A percentile compares a stretch with the other conserved stretches of the same genome.
phyloP scores from a whole-genome alignment of 2,329 filamentous ascomycete genomes.

The Alternaria panax region DNA sequence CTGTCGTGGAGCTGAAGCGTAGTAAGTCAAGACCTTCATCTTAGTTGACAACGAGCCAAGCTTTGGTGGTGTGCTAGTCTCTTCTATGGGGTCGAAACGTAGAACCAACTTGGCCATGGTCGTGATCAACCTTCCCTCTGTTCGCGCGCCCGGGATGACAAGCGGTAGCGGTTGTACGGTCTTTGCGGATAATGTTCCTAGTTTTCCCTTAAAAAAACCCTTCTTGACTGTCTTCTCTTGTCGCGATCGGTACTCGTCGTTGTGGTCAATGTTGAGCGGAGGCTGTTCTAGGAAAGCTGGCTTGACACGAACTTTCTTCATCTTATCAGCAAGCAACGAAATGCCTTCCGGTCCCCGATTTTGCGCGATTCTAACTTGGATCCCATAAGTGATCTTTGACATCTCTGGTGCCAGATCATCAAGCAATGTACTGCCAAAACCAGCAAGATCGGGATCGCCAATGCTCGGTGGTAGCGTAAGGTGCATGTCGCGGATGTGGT shows the following conservation, averaged over 20 bases:
- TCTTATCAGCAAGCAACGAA: conserved; percentile 58
- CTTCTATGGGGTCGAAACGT: conserved; percentile 66
- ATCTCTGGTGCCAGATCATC: conserved; percentile 71
- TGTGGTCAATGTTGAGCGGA: conserved; percentile 60
- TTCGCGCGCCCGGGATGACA: conserved; percentile 55
- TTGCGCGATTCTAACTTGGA: conserved; percentile 59
- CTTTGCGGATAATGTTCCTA: conserved; percentile 65
- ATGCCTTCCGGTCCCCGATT: conserved; percentile 49
- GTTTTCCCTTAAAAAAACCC: conserved; percentile 65
- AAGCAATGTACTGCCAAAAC: conserved; percentile 58
- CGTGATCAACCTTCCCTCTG: conserved; percentile 54
- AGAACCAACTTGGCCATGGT: conserved; percentile 65
- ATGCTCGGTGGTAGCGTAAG: conserved; percentile 67
- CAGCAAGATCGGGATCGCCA: conserved; percentile 64
- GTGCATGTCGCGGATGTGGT: conserved; percentile 63
- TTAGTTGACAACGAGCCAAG: conserved; percentile 62
- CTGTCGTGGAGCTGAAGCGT: conserved; percentile 59
- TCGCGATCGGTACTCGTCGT: conserved; percentile 61
- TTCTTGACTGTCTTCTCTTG: conserved; percentile 68
- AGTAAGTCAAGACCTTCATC: conserved; percentile 66
- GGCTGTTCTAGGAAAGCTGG: conserved; percentile 67
- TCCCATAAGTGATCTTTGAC: conserved; percentile 65
- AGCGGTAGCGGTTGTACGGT: conserved; percentile 66
- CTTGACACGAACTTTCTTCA: conserved; percentile 66
- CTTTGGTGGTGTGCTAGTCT: conserved; percentile 59